A percentile compares a stretch with the other conserved stretches of the same genome.
These are phyloP conservation scores for Aspergillus carbonarius DNA, from an alignment of 2,329 filamentous ascomycete genomes.

Conservation along the genomic window DNA sequence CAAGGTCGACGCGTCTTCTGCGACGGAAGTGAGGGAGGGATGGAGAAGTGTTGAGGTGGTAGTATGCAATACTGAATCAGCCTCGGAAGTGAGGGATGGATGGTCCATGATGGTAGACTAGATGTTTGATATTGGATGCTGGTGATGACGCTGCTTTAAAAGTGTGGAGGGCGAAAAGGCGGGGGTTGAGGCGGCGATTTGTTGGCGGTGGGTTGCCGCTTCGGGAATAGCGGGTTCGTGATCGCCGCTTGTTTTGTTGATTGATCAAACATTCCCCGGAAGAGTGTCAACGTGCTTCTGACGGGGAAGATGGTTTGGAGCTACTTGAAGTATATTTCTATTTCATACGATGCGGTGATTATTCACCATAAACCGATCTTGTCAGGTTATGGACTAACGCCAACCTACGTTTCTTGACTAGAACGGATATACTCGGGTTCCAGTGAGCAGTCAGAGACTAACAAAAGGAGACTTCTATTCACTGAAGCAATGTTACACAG, in stretches of 20 bases:
- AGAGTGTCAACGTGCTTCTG: too few relatives aligned
- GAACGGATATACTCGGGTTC: too few relatives aligned
- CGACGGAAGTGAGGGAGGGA: constrained; percentile 24
- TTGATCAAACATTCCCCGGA: too few relatives aligned
- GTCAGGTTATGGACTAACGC: too few relatives aligned
- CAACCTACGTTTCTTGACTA: too few relatives aligned
- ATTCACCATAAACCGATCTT: too few relatives aligned
- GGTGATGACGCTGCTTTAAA: constrained; percentile 16
- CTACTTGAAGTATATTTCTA: too few relatives aligned
- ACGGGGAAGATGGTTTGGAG: too few relatives aligned
- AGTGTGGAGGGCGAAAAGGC: constrained; percentile 3
- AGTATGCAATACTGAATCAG: constrained; percentile 3
- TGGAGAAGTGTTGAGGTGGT: constrained; percentile 21
- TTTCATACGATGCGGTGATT: too few relatives aligned
- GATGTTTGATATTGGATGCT: not conserved
- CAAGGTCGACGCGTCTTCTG: constrained; percentile 24
- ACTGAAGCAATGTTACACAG: too few relatives aligned
- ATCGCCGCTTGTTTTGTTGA: not conserved
- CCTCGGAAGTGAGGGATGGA: not conserved
- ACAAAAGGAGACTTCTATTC: too few relatives aligned
- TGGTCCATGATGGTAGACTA: constrained; percentile 28
- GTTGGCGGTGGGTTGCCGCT: not conserved
- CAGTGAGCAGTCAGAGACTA: too few relatives aligned
- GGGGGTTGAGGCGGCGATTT: constrained; percentile 19
- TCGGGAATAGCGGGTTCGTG: not conserved